phyloP scores from a whole-genome alignment of 2,329 filamentous ascomycete species.

The Ilyonectria destructans region DNA sequence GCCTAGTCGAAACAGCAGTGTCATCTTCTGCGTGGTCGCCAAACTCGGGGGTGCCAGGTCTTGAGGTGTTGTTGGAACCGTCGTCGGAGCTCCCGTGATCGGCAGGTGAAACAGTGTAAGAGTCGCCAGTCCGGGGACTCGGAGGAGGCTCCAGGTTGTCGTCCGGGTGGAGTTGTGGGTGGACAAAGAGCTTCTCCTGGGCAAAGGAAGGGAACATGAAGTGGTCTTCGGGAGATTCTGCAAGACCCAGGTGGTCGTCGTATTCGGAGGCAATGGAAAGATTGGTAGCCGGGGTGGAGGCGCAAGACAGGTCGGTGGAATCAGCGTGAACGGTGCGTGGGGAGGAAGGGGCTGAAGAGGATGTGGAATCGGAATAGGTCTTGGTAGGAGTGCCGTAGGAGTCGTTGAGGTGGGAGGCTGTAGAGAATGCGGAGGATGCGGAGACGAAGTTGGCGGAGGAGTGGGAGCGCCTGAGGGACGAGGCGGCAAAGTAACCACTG shows the following conservation, averaged over 20 bases:
- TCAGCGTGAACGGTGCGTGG: slow-evolving; percentile 68
- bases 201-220: slow-evolving; percentile 64
- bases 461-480: slow-evolving; percentile 71
- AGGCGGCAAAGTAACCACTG: slow-evolving; percentile 69
- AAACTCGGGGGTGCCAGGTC: slow-evolving; percentile 72
- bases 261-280: slow-evolving; percentile 74
- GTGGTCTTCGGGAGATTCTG: slow-evolving; percentile 63
- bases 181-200: slow-evolving; percentile 62
- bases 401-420: slow-evolving; percentile 65
- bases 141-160: slow-evolving; percentile 66
- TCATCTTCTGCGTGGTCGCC: slow-evolving; percentile 83
- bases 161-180: slow-evolving; percentile 51
- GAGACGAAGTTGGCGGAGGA: slow-evolving; percentile 72
- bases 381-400: slow-evolving; percentile 62
- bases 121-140: slow-evolving; percentile 66
- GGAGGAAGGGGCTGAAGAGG: slow-evolving; percentile 72
- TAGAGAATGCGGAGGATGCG: slow-evolving; percentile 60
- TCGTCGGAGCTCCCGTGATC: slow-evolving; percentile 67
- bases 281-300: slow-evolving; percentile 76
- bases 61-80: slow-evolving; percentile 59
- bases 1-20: slow-evolving; percentile 80
- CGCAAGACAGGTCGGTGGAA: slow-evolving; percentile 71
- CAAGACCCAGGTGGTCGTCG: slow-evolving; percentile 64
- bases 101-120: slow-evolving; percentile 68
- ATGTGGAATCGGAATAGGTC: slow-evolving; percentile 63